These are phyloP conservation scores for Saccharomycopsis fermentans DNA, from an alignment of 805 yeast genomes.

Conservation along the genomic window DNA sequence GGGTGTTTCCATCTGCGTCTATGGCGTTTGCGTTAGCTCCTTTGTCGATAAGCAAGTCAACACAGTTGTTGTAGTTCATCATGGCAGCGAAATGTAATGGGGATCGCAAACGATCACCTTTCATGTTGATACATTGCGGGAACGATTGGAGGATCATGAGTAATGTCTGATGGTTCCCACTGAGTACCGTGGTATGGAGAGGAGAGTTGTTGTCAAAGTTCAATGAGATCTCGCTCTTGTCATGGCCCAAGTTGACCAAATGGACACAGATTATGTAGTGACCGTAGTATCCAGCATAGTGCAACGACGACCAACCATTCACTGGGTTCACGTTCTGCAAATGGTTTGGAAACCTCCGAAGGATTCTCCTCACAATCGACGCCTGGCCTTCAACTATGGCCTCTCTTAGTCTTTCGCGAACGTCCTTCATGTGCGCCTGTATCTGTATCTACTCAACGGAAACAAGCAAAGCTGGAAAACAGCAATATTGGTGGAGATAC, in stretches of 20 bases:
- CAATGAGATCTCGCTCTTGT: conserved; percentile 36
- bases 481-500: too few species aligned
- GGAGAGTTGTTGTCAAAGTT: conserved; percentile 54
- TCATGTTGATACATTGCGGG: conserved; percentile 41
- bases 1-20: conserved; percentile 70
- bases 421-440: conserved; percentile 37
- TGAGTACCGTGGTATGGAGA: conserved; percentile 56
- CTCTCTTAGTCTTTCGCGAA: conserved; percentile 52
- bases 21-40: conserved; percentile 70
- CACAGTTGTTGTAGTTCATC: conserved; percentile 50
- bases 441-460: too few species aligned
- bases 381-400: conserved; percentile 57
- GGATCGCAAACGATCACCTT: conserved; percentile 40
- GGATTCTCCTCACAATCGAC: conserved; percentile 50
- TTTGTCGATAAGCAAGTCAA: conserved; percentile 53
- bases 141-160: conserved; percentile 54
- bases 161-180: conserved; percentile 63
- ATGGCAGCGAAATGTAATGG: conserved; percentile 63
- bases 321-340: conserved; percentile 56
- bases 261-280: conserved; percentile 56
- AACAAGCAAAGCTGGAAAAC: too few species aligned
- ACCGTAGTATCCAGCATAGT: conserved; percentile 71
- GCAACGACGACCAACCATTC: conserved; percentile 78
- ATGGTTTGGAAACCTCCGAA: conserved; percentile 60
- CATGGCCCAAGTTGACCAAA: conserved; percentile 48